Percentiles rank a stretch among this genome's conserved stretches.
Conservation (phyloP, 2,329 filamentous ascomycete species). For the Stachybotrys chlorohalonatus region DNA sequence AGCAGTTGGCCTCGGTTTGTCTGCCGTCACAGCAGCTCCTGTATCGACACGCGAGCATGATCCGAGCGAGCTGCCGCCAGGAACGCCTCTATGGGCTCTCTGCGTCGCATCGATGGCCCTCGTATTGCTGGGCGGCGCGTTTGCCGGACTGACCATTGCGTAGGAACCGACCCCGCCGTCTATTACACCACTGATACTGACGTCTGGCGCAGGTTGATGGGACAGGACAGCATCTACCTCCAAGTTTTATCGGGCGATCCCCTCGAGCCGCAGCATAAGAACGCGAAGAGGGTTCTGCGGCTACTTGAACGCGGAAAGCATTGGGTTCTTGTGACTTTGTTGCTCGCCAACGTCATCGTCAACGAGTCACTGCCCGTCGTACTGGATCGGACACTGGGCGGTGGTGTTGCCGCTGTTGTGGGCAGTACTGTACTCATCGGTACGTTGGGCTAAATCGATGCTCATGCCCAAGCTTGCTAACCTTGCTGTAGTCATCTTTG, state of each 20-base stretch:
- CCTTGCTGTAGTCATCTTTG: constrained; percentile 72
- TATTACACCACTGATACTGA: constrained; percentile 5
- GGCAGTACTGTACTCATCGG: constrained; percentile 91
- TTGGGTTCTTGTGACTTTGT: constrained; percentile 91
- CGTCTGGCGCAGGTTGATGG: constrained; percentile 41
- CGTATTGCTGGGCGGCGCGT: constrained; percentile 82
- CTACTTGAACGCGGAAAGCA: constrained; percentile 86
- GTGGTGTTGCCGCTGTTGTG: constrained; percentile 87
- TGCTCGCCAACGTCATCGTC: constrained; percentile 94
- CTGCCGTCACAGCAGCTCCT: constrained; percentile 39
- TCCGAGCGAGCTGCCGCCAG: constrained; percentile 32
- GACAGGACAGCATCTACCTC: constrained; percentile 89
- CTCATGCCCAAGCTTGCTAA: constrained; percentile 3
- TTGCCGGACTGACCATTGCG: constrained; percentile 89
- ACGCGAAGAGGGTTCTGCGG: constrained; percentile 72
- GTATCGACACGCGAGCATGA: constrained; percentile 30
- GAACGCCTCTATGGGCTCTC: constrained; percentile 70
- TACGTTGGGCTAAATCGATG: constrained; percentile 33
- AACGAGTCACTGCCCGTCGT: constrained; percentile 96
- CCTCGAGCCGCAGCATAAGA: constrained; percentile 74
- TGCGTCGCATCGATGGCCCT: constrained; percentile 68
- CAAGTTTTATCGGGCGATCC: constrained; percentile 86
- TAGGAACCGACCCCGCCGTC: constrained; percentile 28
- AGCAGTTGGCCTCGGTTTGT: constrained; percentile 39
- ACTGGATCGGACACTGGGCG: constrained; percentile 84